phyloP scores from a whole-genome alignment of 2,329 filamentous ascomycete genomes.

The Talaromyces sp. region DNA sequence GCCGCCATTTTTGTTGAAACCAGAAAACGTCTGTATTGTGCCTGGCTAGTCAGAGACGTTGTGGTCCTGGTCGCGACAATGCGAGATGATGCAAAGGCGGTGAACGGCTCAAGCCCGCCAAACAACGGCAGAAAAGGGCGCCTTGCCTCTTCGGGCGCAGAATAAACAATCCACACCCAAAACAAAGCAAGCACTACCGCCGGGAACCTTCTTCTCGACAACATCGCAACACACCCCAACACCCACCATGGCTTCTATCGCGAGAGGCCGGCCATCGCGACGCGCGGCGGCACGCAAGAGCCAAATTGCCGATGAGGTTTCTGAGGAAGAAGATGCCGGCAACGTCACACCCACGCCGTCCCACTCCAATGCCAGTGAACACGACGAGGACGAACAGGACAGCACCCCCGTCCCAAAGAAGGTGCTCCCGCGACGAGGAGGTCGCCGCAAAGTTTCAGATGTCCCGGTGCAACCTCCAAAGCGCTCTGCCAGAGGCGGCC shows the following conservation, averaged over 20 bases:
- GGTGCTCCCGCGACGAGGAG: conserved; percentile 52
- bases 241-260: conserved; percentile 33
- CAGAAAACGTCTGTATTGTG: not conserved
- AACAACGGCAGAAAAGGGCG: conserved; percentile 25
- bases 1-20: conserved; percentile 27
- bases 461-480: conserved; percentile 37
- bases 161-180: conserved; percentile 36
- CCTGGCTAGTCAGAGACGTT: not conserved
- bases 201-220: conserved; percentile 17
- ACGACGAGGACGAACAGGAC: conserved; percentile 67
- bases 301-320: conserved; percentile 69
- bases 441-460: conserved; percentile 49
- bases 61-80: not conserved
- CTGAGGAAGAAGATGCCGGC: conserved; percentile 65
- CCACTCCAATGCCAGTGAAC: conserved; percentile 47
- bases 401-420: conserved; percentile 69
- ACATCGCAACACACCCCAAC: conserved; percentile 14
- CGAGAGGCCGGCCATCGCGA: conserved; percentile 52
- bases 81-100: conserved; percentile 12
- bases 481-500: conserved; percentile 6
- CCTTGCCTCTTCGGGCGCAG: conserved; percentile 29
- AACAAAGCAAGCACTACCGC: conserved; percentile 14
- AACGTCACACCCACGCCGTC: conserved; percentile 40
- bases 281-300: conserved; percentile 62
- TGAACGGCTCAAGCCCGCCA: conserved; percentile 1